Evolutionary conservation across 352 stramenopile species (phyloP), one percentile per base, ranked within the genome.

Genomic region (Pythium coloratum): DNA sequence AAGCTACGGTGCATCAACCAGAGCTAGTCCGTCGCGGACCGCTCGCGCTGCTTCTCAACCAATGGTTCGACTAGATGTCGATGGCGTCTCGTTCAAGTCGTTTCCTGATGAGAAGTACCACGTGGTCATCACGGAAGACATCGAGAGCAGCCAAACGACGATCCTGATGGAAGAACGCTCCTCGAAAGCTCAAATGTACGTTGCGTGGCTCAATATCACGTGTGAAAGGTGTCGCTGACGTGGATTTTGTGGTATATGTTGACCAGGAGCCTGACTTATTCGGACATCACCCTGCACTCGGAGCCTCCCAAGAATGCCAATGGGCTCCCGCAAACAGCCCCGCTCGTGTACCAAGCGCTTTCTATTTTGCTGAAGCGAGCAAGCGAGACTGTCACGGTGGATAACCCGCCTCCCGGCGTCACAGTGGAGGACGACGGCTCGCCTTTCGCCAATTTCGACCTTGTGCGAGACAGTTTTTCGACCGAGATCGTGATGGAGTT

Each of bases 191-290:
- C 9, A 44, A 18, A 44, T 44, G 38, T 44, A 18, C 13, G 38
- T 44, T 16, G 9, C 42, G 16, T 50, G 63, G 10, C 38, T 56
- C 10, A 30, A 65, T 34, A 28, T 60, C 51, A 50, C 44, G 7
- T 65, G 63, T 53, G 56, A 16, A 54, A 24, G 18, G 24, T 20
- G 42, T 20, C 42, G 10, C 34, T 40, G 34, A 12, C 34, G 10
- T 2, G 34, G 34, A 14, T 13, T 40, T 40, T 40, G 34, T 40
- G 5, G 8, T 30, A 30, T 30, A 44, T 18, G 4, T 14, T 10
- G 38, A 18, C 9, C 10, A 44, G 38, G 9, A 14, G 3, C 4
- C 16, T 44, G 13, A 18, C 38, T 10, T 44, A 44, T 44, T 44
- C 38, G 9, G 38, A 44, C 38, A 44, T 44, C 38, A 44, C 9